Percentiles rank a stretch among this genome's conserved stretches.
These are phyloP conservation scores for Coemansia sp. DNA, from an alignment of 192 early-diverging fungal genomes.

Conservation along the genomic window DNA sequence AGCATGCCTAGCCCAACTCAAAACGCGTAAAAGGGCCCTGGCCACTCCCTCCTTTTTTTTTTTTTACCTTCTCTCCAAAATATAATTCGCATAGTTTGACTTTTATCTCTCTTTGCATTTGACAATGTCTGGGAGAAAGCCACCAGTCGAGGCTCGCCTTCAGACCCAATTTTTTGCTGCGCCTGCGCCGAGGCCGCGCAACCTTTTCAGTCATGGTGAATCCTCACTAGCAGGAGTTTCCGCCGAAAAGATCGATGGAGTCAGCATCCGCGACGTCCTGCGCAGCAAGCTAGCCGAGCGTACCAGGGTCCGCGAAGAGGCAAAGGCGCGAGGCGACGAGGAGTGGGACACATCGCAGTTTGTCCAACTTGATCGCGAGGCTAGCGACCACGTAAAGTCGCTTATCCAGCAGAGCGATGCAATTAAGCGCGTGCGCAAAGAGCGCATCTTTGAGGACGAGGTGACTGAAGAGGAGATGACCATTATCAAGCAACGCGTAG, in stretches of 20 bases:
- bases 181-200: slow-evolving; percentile 7
- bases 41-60: neutral
- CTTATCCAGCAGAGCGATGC: slow-evolving; percentile 63
- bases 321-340: slow-evolving; percentile 39
- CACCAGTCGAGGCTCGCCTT: slow-evolving; percentile 24
- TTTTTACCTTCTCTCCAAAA: neutral
- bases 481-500: slow-evolving; percentile 89
- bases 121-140: slow-evolving; percentile 43
- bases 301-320: slow-evolving; percentile 24
- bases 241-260: slow-evolving; percentile 11
- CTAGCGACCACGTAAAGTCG: slow-evolving; percentile 54
- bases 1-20: neutral
- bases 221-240: neutral
- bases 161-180: slow-evolving; percentile 52
- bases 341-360: slow-evolving; percentile 52
- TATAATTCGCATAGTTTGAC: neutral
- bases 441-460: slow-evolving; percentile 86
- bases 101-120: neutral
- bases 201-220: neutral
- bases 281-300: slow-evolving; percentile 39
- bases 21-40: neutral
- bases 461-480: slow-evolving; percentile 87
- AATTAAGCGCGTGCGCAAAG: slow-evolving; percentile 77
- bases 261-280: slow-evolving; percentile 49
- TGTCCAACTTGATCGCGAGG: slow-evolving; percentile 55